Conservation (phyloP, 805 yeast species). For the Candida piceae region DNA sequence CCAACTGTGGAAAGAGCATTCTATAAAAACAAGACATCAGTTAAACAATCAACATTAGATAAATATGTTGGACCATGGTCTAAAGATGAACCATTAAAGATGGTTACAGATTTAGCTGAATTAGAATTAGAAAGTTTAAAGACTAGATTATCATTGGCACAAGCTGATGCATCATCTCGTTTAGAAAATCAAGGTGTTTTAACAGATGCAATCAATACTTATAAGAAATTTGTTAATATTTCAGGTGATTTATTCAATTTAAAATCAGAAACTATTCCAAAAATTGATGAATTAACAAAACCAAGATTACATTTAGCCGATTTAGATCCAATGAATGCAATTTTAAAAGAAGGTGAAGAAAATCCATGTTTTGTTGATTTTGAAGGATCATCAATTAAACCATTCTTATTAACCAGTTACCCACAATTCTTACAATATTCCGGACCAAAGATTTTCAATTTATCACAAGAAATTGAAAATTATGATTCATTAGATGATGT, state of each 20-base stretch:
- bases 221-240: conserved; percentile 51
- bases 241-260: conserved; percentile 58
- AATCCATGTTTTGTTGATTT: conserved; percentile 61
- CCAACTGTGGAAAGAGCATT: conserved; percentile 79
- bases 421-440: conserved; percentile 84
- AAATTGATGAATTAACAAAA: conserved; percentile 54
- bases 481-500: conserved; percentile 61
- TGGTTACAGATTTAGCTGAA: conserved; percentile 58
- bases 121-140: conserved; percentile 61
- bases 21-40: conserved; percentile 59
- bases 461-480: conserved; percentile 69
- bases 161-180: conserved; percentile 46
- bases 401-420: conserved; percentile 69
- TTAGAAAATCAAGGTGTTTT: conserved; percentile 39
- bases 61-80: conserved; percentile 76
- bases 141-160: conserved; percentile 47
- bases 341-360: conserved; percentile 39
- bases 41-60: conserved; percentile 46
- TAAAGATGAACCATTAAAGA: conserved; percentile 49
- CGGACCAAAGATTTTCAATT: conserved; percentile 80
- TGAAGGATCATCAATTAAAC: conserved; percentile 76
- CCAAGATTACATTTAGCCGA: conserved; percentile 81
- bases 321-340: conserved; percentile 84
- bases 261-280: conserved; percentile 51
- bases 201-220: conserved; percentile 52